These are phyloP conservation scores for Xylariaceae sp. DNA, from an alignment of 2,329 filamentous ascomycete species.

Conservation along the genomic window DNA sequence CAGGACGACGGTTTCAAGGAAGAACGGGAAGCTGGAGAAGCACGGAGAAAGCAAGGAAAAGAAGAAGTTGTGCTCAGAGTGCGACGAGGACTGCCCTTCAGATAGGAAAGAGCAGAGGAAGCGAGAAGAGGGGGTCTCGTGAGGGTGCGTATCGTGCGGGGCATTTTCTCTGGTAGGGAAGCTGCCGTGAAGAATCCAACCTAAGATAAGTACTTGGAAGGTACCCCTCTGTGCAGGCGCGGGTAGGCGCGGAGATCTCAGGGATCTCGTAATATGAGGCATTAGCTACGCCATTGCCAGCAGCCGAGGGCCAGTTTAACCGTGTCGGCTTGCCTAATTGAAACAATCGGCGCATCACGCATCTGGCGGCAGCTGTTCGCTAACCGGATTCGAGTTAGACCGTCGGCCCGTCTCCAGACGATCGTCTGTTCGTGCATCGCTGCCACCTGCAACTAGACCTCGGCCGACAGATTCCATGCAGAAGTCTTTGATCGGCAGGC, in stretches of 20 bases:
- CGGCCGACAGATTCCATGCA: too few species aligned
- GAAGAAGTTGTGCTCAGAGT: not conserved
- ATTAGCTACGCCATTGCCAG: too few species aligned
- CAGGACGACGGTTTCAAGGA: constrained; percentile 1
- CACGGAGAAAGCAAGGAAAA: not conserved
- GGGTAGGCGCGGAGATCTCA: not conserved
- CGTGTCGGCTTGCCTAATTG: not conserved
- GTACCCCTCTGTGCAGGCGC: not conserved
- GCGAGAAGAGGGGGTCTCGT: constrained; percentile 17
- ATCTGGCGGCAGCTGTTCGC: too few species aligned
- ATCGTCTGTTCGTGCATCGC: too few species aligned
- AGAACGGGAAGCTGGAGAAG: not conserved
- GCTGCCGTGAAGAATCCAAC: not conserved
- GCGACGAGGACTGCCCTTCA: constrained; percentile 4
- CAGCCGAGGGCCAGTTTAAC: too few species aligned
- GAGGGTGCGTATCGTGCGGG: constrained; percentile 21
- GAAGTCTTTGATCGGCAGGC: too few species aligned
- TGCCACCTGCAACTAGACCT: too few species aligned
- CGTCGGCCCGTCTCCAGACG: too few species aligned
- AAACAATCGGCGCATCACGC: too few species aligned
- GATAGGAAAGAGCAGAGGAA: constrained; percentile 1
- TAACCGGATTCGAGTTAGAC: too few species aligned
- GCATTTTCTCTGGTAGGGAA: constrained; percentile 15
- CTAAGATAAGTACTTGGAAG: too few species aligned
- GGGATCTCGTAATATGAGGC: not conserved